These are phyloP conservation scores for Epichloe glyceriae DNA, from an alignment of 2,329 filamentous ascomycete genomes.

Conservation along the genomic window DNA sequence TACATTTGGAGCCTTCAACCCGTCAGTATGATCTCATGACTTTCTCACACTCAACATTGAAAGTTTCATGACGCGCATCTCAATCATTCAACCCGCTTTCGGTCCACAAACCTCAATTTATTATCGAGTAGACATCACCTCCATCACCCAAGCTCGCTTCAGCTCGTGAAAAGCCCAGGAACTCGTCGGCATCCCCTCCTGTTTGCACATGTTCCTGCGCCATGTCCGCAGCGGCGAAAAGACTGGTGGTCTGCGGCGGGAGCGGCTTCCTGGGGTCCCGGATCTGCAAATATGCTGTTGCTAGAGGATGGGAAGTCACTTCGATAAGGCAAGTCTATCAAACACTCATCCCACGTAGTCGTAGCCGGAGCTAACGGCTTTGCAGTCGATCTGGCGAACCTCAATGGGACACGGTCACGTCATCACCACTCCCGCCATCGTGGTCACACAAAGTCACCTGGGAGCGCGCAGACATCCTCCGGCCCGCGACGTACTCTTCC, in stretches of 20 bases:
- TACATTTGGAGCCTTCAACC: not conserved
- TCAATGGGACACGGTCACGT: conserved; percentile 68
- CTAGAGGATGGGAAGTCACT: conserved; percentile 80
- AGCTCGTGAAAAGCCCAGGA: not conserved
- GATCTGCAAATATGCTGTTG: conserved; percentile 82
- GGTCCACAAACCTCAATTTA: not conserved
- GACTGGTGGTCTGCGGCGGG: conserved; percentile 81
- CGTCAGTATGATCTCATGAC: conserved; percentile 1
- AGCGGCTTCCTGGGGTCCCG: conserved; percentile 81
- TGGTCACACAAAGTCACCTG: conserved; percentile 79
- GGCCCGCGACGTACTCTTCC: conserved; percentile 64
- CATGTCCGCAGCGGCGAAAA: conserved; percentile 50
- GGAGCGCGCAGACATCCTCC: conserved; percentile 79
- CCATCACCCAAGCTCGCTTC: not conserved
- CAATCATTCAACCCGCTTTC: not conserved
- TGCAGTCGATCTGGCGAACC: conserved; percentile 79
- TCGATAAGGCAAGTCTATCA: conserved; percentile 60
- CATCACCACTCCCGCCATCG: conserved; percentile 53
- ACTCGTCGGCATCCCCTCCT: not conserved
- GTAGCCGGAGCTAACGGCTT: not conserved
- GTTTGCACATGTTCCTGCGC: conserved; percentile 4
- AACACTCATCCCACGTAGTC: not conserved
- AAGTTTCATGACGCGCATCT: not conserved
- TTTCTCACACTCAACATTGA: not conserved
- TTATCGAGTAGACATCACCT: no score